Base-by-base conservation (phyloP, 805 yeast genomes). In the Dipodascopsis uninucleata region DNA sequence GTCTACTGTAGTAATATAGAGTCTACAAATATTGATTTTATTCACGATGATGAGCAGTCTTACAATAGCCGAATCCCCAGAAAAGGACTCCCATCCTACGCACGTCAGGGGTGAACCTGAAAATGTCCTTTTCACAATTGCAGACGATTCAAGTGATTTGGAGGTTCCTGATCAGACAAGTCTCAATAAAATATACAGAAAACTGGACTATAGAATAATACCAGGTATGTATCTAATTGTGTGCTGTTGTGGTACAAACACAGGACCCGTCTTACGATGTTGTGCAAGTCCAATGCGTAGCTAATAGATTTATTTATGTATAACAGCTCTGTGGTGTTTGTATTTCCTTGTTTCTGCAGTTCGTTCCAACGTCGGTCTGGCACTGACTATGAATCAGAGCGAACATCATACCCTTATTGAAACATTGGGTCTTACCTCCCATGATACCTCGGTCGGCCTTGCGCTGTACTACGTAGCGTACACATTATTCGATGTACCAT, bases 401-500 rank as follows among this genome's bases (percentile, higher is more conserved):
- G 84, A 84, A 62, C 93, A 78, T 77, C 52, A 75, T 81, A 45
- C 84, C 82, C 58, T 89, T 87, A 8, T 69, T 82, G 69, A 71
- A 71, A 80, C 60, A 71, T 71, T 34, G 79, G 41, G 42, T 28
- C 68, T 84, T 45, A 69, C 73, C 1, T 17, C 79, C 1, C 77
- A 81, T 42, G 76, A 84, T 52, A 72, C 75, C 0, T 77, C 89
- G 2, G 76, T 82, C 1, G 94, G 95, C 2, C 78, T 84, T 17
- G 93, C 95, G 0, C 70, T 86, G 32, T 81, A 82, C 68, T 85
- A 78, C 57, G 95, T 86, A 14, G 95, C 89, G 4, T 85, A 77
- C 62, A 85, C 86, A 54, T 68, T 86, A 32, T 86, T 86, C 60
- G 95, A 86, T 63, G 79, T 86, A 28, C 96, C 96, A 26, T 85